These are phyloP conservation scores for Ichthyophthirius multifiliis DNA, from an alignment of 169 alveolate genomes.

Conservation along the genomic window DNA sequence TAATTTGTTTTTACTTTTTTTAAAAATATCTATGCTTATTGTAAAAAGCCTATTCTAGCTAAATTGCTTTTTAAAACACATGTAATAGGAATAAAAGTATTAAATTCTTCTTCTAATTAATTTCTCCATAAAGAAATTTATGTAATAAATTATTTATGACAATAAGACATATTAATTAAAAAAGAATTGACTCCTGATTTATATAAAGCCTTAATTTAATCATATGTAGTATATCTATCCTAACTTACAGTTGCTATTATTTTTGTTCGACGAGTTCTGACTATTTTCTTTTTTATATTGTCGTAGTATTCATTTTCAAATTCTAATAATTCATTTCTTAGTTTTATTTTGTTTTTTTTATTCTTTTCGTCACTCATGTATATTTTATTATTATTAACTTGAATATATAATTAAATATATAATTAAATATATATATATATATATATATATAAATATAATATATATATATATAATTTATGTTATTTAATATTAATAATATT, in stretches of 20 bases:
- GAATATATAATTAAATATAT: too few species aligned
- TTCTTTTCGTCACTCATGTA: too few species aligned
- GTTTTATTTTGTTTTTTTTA: neutral
- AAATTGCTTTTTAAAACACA: constrained; percentile 15
- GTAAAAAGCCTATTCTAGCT: constrained; percentile 7
- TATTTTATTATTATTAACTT: too few species aligned
- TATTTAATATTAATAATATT: too few species aligned
- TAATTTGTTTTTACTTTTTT: too few species aligned
- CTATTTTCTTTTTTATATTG: neutral
- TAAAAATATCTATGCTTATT: constrained; percentile 6
- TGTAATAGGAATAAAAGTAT: constrained; percentile 13
- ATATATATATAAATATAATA: too few species aligned
- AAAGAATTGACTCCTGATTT: neutral
- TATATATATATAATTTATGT: too few species aligned
- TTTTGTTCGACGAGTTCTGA: neutral
- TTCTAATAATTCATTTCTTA: neutral
- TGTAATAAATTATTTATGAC: neutral
- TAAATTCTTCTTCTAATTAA: constrained; percentile 16
- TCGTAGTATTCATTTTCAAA: neutral
- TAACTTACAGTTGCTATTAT: neutral
- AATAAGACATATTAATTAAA: neutral
- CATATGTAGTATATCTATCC: neutral
- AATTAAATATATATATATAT: too few species aligned
- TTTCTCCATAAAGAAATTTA: neutral
- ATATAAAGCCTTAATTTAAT: neutral